Conservation (phyloP, 2,329 filamentous ascomycete species). For the Magnaporthales sp. region DNA sequence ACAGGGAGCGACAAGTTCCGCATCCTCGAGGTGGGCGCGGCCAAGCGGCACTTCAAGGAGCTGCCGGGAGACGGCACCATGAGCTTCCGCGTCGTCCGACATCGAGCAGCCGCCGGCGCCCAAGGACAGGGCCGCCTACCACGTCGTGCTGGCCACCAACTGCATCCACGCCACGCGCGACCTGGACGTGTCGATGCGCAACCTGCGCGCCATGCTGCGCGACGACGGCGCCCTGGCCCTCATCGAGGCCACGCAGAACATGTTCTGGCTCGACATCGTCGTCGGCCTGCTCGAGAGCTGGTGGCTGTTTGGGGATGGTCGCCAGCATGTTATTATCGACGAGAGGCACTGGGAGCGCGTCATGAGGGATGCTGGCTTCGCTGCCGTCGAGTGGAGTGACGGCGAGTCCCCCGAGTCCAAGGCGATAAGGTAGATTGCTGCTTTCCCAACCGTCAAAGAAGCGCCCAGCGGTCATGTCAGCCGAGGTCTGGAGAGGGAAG, state of each 20-base stretch:
- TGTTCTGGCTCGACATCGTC: slow-evolving; percentile 23
- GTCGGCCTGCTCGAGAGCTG: slow-evolving; percentile 29
- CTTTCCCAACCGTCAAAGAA: slow-evolving; percentile 10
- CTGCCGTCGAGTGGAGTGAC: slow-evolving; percentile 21
- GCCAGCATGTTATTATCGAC: slow-evolving; percentile 13
- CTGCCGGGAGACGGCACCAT: too few species aligned
- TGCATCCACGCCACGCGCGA: slow-evolving; percentile 23
- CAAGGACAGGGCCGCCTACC: slow-evolving; percentile 16
- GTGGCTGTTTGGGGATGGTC: slow-evolving; percentile 27
- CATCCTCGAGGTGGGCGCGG: slow-evolving; percentile 23
- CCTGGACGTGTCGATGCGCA: slow-evolving; percentile 11
- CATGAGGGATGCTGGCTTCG: slow-evolving; percentile 18
- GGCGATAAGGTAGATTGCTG: slow-evolving; percentile 15
- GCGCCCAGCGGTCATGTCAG: background rate
- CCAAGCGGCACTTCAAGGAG: too few species aligned
- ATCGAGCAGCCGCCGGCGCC: slow-evolving; percentile 17
- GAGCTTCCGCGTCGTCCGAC: slow-evolving; percentile 19
- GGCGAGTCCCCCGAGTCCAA: slow-evolving; percentile 16
- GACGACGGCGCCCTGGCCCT: slow-evolving; percentile 24
- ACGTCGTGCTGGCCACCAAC: slow-evolving; percentile 24
- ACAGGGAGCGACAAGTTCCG: slow-evolving; percentile 14
- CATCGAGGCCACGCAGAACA: slow-evolving; percentile 22
- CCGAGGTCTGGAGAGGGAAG: background rate
- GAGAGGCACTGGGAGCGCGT: slow-evolving; percentile 16
- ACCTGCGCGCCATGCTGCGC: slow-evolving; percentile 17